Conservation (phyloP, 2,329 filamentous ascomycete genomes). For the Clarireedia hainanense region DNA sequence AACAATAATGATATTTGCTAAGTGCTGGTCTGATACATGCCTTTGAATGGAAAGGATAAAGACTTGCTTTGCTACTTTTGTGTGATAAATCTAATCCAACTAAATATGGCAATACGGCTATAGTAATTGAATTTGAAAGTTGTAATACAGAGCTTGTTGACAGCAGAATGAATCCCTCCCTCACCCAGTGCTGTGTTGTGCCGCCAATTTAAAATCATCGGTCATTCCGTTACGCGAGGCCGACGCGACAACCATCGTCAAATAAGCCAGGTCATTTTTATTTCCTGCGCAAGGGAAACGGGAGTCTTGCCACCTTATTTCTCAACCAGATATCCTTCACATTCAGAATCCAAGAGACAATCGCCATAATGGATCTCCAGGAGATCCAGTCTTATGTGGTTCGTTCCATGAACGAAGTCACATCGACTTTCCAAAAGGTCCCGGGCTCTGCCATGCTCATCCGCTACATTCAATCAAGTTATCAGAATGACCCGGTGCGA, state of each 20-base stretch:
- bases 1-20: no score
- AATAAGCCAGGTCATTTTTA: neutral
- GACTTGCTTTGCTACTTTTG: no score
- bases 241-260: slow-evolving; percentile 1
- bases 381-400: slow-evolving; percentile 49
- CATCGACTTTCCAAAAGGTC: slow-evolving; percentile 73
- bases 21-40: no score
- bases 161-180: neutral
- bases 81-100: no score
- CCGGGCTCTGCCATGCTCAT: slow-evolving; percentile 91
- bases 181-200: neutral
- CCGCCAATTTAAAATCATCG: neutral
- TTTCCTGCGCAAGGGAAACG: neutral
- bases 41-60: no score
- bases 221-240: slow-evolving; percentile 6
- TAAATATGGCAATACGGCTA: no score
- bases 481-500: slow-evolving; percentile 93
- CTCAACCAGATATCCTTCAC: neutral
- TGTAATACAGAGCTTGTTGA: neutral
- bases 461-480: slow-evolving; percentile 93
- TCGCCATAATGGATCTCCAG: slow-evolving; percentile 51
- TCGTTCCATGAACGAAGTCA: slow-evolving; percentile 43
- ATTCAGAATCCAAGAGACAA: neutral
- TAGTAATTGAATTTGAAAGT: no score
- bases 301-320: neutral